phyloP scores from a whole-genome alignment of 805 yeast genomes.

The Kockiozyma suomiensis region DNA sequence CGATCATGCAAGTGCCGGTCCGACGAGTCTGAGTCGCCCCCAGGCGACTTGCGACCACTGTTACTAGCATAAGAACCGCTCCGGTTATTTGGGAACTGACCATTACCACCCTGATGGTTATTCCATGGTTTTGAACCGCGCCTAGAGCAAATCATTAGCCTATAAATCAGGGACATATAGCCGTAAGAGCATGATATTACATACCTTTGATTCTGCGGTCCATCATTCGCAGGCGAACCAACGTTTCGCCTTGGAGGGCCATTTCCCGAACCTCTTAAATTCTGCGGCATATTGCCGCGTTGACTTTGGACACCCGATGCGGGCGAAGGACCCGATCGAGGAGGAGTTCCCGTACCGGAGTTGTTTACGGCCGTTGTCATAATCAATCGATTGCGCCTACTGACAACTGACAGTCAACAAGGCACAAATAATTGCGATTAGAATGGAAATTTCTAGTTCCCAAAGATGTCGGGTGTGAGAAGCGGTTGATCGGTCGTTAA shows the following conservation, averaged over 20 bases:
- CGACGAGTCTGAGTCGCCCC: constrained; percentile 37
- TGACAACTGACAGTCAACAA: not conserved
- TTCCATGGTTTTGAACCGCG: constrained; percentile 16
- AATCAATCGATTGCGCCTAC: not conserved
- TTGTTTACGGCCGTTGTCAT: constrained; percentile 13
- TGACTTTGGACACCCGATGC: constrained; percentile 4
- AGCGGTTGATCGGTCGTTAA: too few species aligned
- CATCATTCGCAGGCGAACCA: constrained; percentile 26
- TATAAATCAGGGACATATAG: not conserved
- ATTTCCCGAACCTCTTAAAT: constrained; percentile 8
- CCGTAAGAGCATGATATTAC: not conserved
- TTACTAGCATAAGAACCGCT: not conserved
- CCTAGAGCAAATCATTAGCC: not conserved
- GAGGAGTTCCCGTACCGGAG: not conserved
- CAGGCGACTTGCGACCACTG: constrained; percentile 24
- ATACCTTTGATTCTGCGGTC: constrained; percentile 20
- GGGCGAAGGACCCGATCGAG: constrained; percentile 8
- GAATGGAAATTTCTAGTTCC: too few species aligned
- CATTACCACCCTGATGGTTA: constrained; percentile 10
- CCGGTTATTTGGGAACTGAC: not conserved
- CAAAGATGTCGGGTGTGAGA: too few species aligned
- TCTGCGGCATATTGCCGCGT: constrained; percentile 5
- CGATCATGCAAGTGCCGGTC: constrained; percentile 55
- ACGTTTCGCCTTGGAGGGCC: constrained; percentile 18
- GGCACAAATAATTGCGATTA: not conserved